Evolutionary conservation across 2,329 filamentous ascomycete genomes (phyloP).

Genomic region (Colletotrichum viniferum): DNA sequence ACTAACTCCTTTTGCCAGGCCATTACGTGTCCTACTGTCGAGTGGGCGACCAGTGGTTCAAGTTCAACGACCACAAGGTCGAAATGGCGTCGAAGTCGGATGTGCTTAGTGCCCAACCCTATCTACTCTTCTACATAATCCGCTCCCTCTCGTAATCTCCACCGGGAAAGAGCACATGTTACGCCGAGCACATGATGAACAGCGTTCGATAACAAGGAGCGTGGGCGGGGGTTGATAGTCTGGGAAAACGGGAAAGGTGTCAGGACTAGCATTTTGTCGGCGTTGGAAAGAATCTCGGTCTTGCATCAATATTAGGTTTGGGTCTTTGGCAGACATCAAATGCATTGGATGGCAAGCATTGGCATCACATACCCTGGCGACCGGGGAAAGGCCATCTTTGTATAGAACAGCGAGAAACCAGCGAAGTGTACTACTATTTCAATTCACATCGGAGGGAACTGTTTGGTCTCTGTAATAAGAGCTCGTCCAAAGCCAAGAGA

Average conservation of each 20-base stretch:
- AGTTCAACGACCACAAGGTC: slow-evolving; percentile 94
- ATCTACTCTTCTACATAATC: slow-evolving; percentile 86
- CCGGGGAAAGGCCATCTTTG: neutral
- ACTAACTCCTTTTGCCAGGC: slow-evolving; percentile 37
- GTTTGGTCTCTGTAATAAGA: neutral
- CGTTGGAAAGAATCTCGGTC: slow-evolving; percentile 17
- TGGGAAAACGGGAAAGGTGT: neutral
- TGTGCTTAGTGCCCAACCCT: slow-evolving; percentile 85
- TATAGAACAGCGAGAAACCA: slow-evolving; percentile 12
- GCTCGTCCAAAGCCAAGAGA: neutral
- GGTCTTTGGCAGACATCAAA: neutral
- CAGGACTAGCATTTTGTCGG: slow-evolving; percentile 8
- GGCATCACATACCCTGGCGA: neutral
- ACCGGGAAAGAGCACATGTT: neutral
- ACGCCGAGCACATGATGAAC: neutral
- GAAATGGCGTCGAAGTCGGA: slow-evolving; percentile 83
- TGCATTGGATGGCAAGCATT: neutral
- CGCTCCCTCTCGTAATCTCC: slow-evolving; percentile 57
- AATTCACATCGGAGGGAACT: neutral
- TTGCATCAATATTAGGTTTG: neutral
- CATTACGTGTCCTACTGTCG: slow-evolving; percentile 90
- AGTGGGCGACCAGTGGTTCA: slow-evolving; percentile 89
- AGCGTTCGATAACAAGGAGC: neutral
- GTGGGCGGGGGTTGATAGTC: neutral
- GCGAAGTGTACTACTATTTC: neutral